Evolutionary conservation across 1,139 yeast genomes (phyloP), one percentile per base, ranked within the genome.

Genomic region (Zygosaccharomyces sapae): DNA sequence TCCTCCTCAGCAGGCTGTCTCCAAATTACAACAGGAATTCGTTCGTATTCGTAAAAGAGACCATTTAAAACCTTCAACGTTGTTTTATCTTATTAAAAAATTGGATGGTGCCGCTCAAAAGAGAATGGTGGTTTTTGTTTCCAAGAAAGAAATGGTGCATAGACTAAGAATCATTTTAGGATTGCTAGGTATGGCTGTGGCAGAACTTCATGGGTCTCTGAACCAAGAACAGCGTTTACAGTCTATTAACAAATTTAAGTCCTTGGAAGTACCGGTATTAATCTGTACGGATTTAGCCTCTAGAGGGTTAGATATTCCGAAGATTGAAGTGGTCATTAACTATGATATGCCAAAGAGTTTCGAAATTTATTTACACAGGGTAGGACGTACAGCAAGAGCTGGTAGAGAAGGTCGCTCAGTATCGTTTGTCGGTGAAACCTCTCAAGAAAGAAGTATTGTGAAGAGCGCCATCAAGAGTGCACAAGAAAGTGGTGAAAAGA

Each of bases 321-420:
- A 90, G 70, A 89, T 92, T 66, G 97, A 89, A 66, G 82, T 85
- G 51, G 98, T 92, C 45, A 77, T 92, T 62, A 92, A 92, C 69
- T 94, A 77, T 67, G 98, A 94, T 64, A 88, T 94, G 95, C 98
- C 98, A 45, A 87, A 87, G 65, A 75, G 86, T 19, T 83, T 86
- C 61, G 98, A 92, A 57, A 79, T 88, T 36, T 94, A 92, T 67
- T 74, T 92, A 65, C 98, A 92, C 70, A 84, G 99, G 74, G 97
- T 94, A 54, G 98, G 98, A 70, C 86, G 99, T 77, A 92, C 98
- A 47, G 99, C 98, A 8, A 87, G 99, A 79, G 99, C 97, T 45
- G 98, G 98, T 33, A 80, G 97, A 68, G 88, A 86, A 47, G 98
- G 98, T 77, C 77, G 79, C 48, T 85, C 97, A 41, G 84, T 92